A percentile compares a stretch with the other conserved stretches of the same genome.
phyloP scores from a whole-genome alignment of 768 basidiomycete species.

The Lyophyllum shimeji region DNA sequence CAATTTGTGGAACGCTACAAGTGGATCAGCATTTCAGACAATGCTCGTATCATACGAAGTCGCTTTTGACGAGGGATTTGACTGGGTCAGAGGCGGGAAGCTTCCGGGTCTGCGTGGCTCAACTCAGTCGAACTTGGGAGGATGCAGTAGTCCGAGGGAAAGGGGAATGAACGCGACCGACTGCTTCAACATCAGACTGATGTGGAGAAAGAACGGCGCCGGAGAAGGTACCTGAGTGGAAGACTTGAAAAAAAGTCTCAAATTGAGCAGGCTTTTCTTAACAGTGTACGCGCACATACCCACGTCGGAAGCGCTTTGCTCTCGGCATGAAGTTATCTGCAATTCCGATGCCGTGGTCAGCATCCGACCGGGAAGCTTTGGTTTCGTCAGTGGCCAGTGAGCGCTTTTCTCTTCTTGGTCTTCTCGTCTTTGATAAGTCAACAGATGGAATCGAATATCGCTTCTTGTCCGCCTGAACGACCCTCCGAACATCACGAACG shows the following conservation, averaged over 20 bases:
- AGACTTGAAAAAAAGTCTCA: neutral
- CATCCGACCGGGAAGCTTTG: constrained; percentile 64
- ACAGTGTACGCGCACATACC: constrained; percentile 83
- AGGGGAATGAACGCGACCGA: constrained; percentile 54
- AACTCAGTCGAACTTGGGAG: constrained; percentile 43
- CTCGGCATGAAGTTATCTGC: constrained; percentile 54
- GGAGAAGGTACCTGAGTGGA: constrained; percentile 66
- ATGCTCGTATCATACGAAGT: constrained; percentile 78
- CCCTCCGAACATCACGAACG: constrained; percentile 66
- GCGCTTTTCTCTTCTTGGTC: constrained; percentile 25
- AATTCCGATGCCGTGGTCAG: constrained; percentile 75
- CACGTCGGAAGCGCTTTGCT: constrained; percentile 58
- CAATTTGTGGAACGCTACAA: constrained; percentile 64
- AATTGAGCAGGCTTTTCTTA: neutral
- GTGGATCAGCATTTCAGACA: constrained; percentile 54
- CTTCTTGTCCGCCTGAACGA: constrained; percentile 78
- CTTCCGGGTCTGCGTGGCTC: constrained; percentile 78
- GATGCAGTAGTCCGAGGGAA: constrained; percentile 65
- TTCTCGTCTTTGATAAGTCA: constrained; percentile 4
- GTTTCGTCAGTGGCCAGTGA: constrained; percentile 61
- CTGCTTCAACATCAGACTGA: constrained; percentile 72
- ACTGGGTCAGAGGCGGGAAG: constrained; percentile 77
- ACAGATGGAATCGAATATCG: constrained; percentile 69
- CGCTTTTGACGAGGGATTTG: constrained; percentile 62
- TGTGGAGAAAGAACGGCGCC: constrained; percentile 67